Evolutionary conservation across 2,329 filamentous ascomycete genomes (phyloP).

Genomic region (Pezicula carpinea): DNA sequence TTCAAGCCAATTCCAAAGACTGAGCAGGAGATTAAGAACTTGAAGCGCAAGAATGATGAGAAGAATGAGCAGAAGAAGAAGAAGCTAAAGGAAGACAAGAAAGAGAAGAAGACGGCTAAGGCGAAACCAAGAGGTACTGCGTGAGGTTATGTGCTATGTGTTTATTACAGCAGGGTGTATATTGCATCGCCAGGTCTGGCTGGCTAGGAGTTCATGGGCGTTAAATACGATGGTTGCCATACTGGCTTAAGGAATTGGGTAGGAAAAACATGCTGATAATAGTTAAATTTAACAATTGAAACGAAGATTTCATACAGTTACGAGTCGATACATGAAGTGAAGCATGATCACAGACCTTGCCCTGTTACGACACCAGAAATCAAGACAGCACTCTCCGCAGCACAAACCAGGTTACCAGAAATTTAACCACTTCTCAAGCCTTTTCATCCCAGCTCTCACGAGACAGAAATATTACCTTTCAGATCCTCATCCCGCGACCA

Average conservation of each 20-base stretch:
- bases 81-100: conserved; percentile 89
- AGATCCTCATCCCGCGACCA: too few species aligned
- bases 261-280: too few species aligned
- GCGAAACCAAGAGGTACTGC: conserved; percentile 63
- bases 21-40: conserved; percentile 72
- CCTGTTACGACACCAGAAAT: too few species aligned
- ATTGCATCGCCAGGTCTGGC: neutral
- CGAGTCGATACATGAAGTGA: too few species aligned
- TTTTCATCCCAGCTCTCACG: too few species aligned
- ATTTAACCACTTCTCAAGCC: too few species aligned
- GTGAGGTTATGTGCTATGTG: conserved; percentile 8
- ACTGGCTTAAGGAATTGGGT: neutral
- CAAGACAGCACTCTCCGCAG: too few species aligned
- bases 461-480: too few species aligned
- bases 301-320: too few species aligned
- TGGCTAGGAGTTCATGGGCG: neutral
- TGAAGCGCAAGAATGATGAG: conserved; percentile 93
- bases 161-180: neutral
- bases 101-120: conserved; percentile 90
- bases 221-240: neutral
- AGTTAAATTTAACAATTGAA: too few species aligned
- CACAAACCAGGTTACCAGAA: too few species aligned
- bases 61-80: conserved; percentile 92
- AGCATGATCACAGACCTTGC: too few species aligned
- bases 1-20: conserved; percentile 92